Base-by-base conservation (phyloP, 1,139 yeast species). In the Debaryomyces udenii region DNA sequence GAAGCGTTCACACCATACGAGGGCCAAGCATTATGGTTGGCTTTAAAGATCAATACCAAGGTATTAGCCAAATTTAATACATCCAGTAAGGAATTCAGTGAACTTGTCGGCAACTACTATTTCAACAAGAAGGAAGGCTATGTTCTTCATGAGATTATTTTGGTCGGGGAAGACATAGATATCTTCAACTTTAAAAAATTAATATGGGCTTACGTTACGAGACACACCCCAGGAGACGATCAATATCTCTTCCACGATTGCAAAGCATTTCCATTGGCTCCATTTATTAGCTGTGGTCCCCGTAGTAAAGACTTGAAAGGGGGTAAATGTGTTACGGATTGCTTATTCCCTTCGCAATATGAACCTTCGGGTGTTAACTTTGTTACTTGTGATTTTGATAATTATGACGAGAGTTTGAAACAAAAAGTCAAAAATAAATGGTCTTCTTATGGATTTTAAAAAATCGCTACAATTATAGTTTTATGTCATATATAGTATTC, bases 121-220 rank as follows among this genome's bases (percentile, higher is more conserved):
- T 52, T 36, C 40, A 23, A 31, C 10, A 7, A 27, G 3, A 51
- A 53, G 35, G 40, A 44, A 14, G 50, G 45, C 2, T 39, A 35
- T 11, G 45, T 49, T 20, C 35, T 48, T 18, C 56, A 48, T 35
- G 54, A 53, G 31, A 45, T 53, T 14, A 31, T 53, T 14, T 27
- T 53, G 9, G 55, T 53, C 13, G 52, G 52, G 29, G 57, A 53
- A 18, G 57, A 53, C 35, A 40, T 53, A 24, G 57, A 53, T 26
- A 52, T 53, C 13, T 52, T 49, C 29, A 40, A 52, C 33, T 51
- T 51, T 34, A 45, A 42, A 38, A 44, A 52, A 28, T 40, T 53
- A 9, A 27, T 50, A 27, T 53, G 58, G 57, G 56, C 57, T 11
- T 52, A 52, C 36, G 40, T 35, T 5, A 53, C 58, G 2, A 47